Percentiles rank a stretch among this genome's conserved stretches.
Evolutionary conservation across 2,329 filamentous ascomycete species (phyloP).

Genomic region (Daldinia sp.): DNA sequence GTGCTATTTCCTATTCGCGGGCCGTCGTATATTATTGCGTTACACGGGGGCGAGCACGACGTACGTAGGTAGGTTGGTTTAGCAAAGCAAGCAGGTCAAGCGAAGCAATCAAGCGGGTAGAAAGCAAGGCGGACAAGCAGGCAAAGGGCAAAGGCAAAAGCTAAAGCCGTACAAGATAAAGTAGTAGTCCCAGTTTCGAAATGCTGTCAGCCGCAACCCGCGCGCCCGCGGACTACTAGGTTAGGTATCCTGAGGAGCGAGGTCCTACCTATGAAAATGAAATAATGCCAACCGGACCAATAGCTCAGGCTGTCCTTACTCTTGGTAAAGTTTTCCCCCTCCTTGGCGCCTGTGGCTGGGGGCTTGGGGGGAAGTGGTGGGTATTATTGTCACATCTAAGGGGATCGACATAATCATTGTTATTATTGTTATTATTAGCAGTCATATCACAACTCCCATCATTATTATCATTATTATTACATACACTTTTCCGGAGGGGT

Average conservation of each 20-base stretch:
- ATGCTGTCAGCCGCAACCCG: constrained; percentile 25
- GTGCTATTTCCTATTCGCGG: constrained; percentile 37
- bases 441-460: not conserved
- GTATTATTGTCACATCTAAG: not conserved
- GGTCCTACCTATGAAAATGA: not conserved
- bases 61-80: constrained; percentile 2
- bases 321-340: not conserved
- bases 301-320: not conserved
- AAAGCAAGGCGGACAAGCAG: constrained; percentile 9
- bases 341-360: constrained; percentile 1
- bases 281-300: constrained; percentile 1
- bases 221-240: constrained; percentile 9
- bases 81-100: not conserved
- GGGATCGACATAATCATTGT: not conserved
- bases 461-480: not conserved
- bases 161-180: not conserved
- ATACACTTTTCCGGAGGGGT: not conserved
- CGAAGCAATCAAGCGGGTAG: constrained; percentile 9
- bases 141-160: not conserved
- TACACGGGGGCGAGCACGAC: constrained; percentile 29
- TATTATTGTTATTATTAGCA: not conserved
- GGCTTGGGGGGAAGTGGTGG: not conserved
- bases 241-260: constrained; percentile 2
- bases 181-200: not conserved
- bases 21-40: constrained; percentile 32